These are phyloP conservation scores for Phytophthora cajani DNA, from an alignment of 352 stramenopile species.

Conservation along the genomic window DNA sequence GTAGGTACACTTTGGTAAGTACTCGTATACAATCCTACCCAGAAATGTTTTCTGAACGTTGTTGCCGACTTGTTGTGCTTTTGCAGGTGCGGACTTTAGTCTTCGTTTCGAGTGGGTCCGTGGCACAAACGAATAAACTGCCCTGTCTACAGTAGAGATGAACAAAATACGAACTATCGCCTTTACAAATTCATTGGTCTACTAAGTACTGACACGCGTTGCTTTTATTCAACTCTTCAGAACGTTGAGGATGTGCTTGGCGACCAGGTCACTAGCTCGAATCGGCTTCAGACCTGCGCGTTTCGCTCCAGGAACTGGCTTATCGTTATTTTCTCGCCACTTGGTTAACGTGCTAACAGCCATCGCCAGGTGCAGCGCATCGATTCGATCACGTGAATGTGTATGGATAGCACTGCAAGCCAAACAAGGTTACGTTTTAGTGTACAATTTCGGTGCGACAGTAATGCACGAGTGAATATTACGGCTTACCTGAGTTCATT, in stretches of 20 bases:
- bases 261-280: neutral
- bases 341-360: neutral
- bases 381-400: neutral
- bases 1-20: neutral
- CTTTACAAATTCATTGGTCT: no score
- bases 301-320: neutral
- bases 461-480: neutral
- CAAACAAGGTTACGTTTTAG: neutral
- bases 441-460: neutral
- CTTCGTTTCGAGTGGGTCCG: neutral
- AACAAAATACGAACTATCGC: no score
- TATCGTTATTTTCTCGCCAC: neutral
- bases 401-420: neutral
- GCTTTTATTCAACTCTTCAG: neutral
- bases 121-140: neutral
- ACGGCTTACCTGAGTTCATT: constrained; percentile 28
- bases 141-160: no score
- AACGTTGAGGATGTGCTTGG: neutral
- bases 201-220: neutral
- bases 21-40: neutral
- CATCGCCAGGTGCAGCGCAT: neutral
- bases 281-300: neutral
- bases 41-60: neutral
- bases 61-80: neutral
- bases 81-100: neutral